These are phyloP conservation scores for Alternaria longipes DNA, from an alignment of 2,329 filamentous ascomycete species.

Conservation along the genomic window DNA sequence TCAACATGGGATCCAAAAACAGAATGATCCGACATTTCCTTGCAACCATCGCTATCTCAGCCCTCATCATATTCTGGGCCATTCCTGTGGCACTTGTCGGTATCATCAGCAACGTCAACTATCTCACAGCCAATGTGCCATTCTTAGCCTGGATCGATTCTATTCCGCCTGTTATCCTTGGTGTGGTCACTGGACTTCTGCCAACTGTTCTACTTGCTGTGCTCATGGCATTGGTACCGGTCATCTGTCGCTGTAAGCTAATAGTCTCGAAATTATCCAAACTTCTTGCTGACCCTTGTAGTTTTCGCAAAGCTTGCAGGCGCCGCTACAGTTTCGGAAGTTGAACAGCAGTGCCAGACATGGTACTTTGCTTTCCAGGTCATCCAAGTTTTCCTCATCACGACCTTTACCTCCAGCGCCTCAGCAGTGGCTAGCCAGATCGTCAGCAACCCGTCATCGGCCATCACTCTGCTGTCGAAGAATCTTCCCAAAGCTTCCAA, in stretches of 20 bases:
- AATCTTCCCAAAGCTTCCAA: constrained; percentile 88
- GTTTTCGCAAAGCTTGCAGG: constrained; percentile 50
- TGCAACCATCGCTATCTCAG: constrained; percentile 51
- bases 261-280: no score
- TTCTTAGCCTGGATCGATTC: constrained; percentile 56
- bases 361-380: constrained; percentile 93
- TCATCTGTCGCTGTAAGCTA: constrained; percentile 45
- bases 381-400: constrained; percentile 89
- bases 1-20: constrained; percentile 50
- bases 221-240: constrained; percentile 56
- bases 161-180: constrained; percentile 53
- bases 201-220: constrained; percentile 56
- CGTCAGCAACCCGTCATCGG: constrained; percentile 66
- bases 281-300: background rate
- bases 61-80: constrained; percentile 57
- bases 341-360: constrained; percentile 83
- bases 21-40: constrained; percentile 39
- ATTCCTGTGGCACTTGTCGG: constrained; percentile 56
- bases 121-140: constrained; percentile 46
- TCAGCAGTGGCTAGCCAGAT: constrained; percentile 67
- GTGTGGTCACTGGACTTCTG: constrained; percentile 57
- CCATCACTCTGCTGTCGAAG: constrained; percentile 71
- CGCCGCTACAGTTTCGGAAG: constrained; percentile 52
- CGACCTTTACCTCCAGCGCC: constrained; percentile 82
- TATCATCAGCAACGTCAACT: constrained; percentile 56